Evolutionary conservation across 2,329 filamentous ascomycete species (phyloP).

Genomic region (Aureobasidium sp.): DNA sequence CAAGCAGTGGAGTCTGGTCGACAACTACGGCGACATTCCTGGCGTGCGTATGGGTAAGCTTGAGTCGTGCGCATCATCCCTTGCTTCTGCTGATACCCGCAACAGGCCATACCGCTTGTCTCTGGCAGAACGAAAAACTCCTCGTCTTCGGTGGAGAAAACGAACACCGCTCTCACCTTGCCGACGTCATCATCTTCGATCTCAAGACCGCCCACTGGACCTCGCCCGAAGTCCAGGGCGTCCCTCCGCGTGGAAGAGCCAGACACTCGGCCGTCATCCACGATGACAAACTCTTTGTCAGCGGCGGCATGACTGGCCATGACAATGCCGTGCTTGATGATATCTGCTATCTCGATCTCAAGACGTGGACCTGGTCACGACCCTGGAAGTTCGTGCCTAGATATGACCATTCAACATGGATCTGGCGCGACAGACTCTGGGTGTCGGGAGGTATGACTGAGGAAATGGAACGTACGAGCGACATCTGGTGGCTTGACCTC

Average conservation of each 20-base stretch:
- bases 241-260: slow-evolving; percentile 80
- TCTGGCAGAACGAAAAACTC: slow-evolving; percentile 92
- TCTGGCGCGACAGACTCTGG: slow-evolving; percentile 90
- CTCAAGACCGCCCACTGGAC: slow-evolving; percentile 93
- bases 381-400: slow-evolving; percentile 92
- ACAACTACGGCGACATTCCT: slow-evolving; percentile 97
- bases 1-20: slow-evolving; percentile 89
- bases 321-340: slow-evolving; percentile 91
- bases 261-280: slow-evolving; percentile 90
- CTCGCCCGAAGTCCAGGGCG: slow-evolving; percentile 77
- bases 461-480: slow-evolving; percentile 93
- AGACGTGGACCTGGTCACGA: slow-evolving; percentile 95
- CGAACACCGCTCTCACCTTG: slow-evolving; percentile 90
- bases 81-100: slow-evolving; percentile 13
- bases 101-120: slow-evolving; percentile 81
- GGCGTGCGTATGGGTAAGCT: slow-evolving; percentile 86
- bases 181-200: slow-evolving; percentile 93
- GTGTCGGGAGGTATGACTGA: slow-evolving; percentile 91
- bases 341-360: slow-evolving; percentile 91
- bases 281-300: slow-evolving; percentile 92
- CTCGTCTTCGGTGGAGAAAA: slow-evolving; percentile 97
- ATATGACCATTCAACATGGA: slow-evolving; percentile 91
- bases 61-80: background rate
- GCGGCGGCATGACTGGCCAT: slow-evolving; percentile 90
- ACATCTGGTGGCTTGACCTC: slow-evolving; percentile 95